Evolutionary conservation across 768 basidiomycete genomes (phyloP).

Genomic region (Coprinellus micaceus): DNA sequence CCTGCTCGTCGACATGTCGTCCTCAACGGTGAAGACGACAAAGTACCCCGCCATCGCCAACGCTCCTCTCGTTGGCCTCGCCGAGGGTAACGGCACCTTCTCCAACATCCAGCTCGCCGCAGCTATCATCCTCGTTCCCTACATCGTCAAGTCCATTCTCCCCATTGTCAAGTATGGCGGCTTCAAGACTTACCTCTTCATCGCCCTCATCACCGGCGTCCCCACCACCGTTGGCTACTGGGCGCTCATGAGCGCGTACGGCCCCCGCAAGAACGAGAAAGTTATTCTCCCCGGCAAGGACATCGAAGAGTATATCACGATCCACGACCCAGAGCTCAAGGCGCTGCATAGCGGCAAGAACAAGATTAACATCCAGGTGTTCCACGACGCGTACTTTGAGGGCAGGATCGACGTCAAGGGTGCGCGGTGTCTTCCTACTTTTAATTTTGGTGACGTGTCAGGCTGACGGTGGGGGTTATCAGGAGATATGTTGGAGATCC

Average conservation of each 20-base stretch:
- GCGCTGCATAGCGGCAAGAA: slow-evolving; percentile 74
- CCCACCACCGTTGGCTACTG: slow-evolving; percentile 87
- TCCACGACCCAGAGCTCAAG: slow-evolving; percentile 82
- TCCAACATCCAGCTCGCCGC: slow-evolving; percentile 76
- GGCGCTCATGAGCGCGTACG: slow-evolving; percentile 81
- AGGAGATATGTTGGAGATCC: slow-evolving; percentile 91
- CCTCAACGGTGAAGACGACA: slow-evolving; percentile 56
- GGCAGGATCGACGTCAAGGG: slow-evolving; percentile 96
- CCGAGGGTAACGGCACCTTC: slow-evolving; percentile 84
- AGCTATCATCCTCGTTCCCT: slow-evolving; percentile 77
- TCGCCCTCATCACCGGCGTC: slow-evolving; percentile 67
- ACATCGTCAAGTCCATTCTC: slow-evolving; percentile 74
- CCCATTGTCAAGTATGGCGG: slow-evolving; percentile 84
- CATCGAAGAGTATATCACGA: slow-evolving; percentile 86
- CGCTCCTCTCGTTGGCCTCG: slow-evolving; percentile 75
- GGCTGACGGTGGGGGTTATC: slow-evolving; percentile 9
- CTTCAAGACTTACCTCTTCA: slow-evolving; percentile 80
- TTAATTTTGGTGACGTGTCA: slow-evolving; percentile 10
- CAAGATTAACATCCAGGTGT: slow-evolving; percentile 97
- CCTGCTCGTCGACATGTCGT: slow-evolving; percentile 28
- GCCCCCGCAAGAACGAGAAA: slow-evolving; percentile 79
- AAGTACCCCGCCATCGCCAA: slow-evolving; percentile 77
- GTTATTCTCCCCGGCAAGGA: slow-evolving; percentile 79
- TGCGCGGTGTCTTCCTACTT: slow-evolving; percentile 25
- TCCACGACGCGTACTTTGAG: slow-evolving; percentile 97